Evolutionary conservation across 2,329 filamentous ascomycete species (phyloP).

Genomic region (Beauveria sp.): DNA sequence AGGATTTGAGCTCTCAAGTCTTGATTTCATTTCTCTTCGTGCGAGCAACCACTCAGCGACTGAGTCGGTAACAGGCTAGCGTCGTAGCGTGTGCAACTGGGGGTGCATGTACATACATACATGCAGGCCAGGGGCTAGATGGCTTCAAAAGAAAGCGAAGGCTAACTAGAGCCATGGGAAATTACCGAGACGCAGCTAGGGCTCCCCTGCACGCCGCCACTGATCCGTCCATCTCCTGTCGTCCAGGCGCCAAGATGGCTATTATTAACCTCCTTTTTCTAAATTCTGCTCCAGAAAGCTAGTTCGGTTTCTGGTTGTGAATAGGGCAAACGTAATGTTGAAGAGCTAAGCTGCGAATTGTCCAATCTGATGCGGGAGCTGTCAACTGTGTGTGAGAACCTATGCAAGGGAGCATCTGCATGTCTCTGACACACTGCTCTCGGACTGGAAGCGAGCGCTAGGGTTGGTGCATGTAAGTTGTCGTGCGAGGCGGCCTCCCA

Average conservation of each 20-base stretch:
- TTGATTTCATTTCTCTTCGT: not conserved
- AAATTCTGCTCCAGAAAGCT: not conserved
- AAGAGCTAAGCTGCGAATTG: too few relatives aligned
- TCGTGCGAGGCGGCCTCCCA: not conserved
- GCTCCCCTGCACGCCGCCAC: not conserved
- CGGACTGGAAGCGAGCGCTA: not conserved
- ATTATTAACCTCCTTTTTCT: not conserved
- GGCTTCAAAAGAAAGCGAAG: not conserved
- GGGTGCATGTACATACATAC: not conserved
- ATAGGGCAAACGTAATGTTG: not conserved
- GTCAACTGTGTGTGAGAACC: not conserved
- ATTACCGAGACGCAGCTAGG: not conserved
- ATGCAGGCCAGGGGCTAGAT: not conserved
- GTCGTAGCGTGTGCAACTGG: too few relatives aligned
- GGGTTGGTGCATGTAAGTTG: not conserved
- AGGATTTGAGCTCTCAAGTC: not conserved
- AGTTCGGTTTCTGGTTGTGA: not conserved
- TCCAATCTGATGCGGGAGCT: not conserved
- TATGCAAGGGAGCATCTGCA: conserved; percentile 1
- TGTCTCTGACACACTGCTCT: not conserved
- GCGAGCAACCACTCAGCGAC: not conserved
- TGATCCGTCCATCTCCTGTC: not conserved
- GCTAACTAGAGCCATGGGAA: not conserved
- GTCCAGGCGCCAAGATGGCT: not conserved
- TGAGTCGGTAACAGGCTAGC: too few relatives aligned